Evolutionary conservation across 352 stramenopile genomes (phyloP).

Genomic region (Pythium graminicola): DNA sequence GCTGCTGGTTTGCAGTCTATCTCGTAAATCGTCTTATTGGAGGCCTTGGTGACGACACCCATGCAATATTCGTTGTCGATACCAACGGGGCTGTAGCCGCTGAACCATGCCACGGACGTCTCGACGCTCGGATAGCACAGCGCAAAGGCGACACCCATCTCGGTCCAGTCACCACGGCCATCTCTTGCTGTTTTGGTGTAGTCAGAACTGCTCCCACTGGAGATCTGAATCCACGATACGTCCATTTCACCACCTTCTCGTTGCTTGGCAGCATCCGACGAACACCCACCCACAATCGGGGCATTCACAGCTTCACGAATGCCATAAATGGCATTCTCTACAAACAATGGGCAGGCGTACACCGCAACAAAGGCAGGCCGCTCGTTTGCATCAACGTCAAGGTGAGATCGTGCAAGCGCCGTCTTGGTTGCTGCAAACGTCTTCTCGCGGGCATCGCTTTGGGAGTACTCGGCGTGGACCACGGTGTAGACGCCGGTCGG

Average conservation of each 20-base stretch:
- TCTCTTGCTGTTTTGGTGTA: constrained; percentile 74
- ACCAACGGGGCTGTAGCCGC: constrained; percentile 72
- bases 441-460: constrained; percentile 74
- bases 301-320: constrained; percentile 75
- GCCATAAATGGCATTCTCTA: constrained; percentile 76
- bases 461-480: constrained; percentile 71
- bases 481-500: constrained; percentile 76
- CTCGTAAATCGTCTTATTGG: constrained; percentile 80
- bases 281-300: constrained; percentile 79
- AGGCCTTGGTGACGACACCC: constrained; percentile 80
- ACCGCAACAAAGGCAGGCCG: constrained; percentile 73
- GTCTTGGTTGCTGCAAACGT: constrained; percentile 67
- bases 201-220: constrained; percentile 71
- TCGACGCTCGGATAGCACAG: constrained; percentile 82
- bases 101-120: constrained; percentile 85
- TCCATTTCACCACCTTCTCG: constrained; percentile 50
- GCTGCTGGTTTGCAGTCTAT: constrained; percentile 80
- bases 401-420: constrained; percentile 43
- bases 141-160: constrained; percentile 78
- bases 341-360: constrained; percentile 76
- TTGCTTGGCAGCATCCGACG: constrained; percentile 68
- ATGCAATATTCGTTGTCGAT: constrained; percentile 76
- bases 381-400: constrained; percentile 54
- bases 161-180: constrained; percentile 63
- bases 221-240: constrained; percentile 84